Base-by-base conservation (phyloP, 768 basidiomycete genomes). In the Fomitopsis pulvina region DNA sequence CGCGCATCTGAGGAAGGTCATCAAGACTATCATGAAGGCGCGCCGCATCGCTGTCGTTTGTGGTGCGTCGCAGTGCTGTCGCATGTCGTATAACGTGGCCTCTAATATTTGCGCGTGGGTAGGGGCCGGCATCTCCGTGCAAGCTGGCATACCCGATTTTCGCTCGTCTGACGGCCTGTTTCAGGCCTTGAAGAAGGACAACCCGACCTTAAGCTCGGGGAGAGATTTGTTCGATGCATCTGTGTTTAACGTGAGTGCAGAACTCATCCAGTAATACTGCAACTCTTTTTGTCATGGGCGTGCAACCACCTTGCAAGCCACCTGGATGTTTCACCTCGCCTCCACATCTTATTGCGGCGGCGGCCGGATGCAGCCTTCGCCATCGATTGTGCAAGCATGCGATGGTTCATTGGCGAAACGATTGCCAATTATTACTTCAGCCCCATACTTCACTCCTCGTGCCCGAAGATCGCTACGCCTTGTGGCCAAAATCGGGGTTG, bases 211-310 rank as follows among this genome's bases (percentile, higher is more conserved):
- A 63, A 71, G 77, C 30, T 86, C 85, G 3, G 87, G 91, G 2
- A 92, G 84, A 64, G 92, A 94, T 61, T 71, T 95, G 2, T 95
- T 95, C 60, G 88, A 94, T 72, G 88, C 89, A 14, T 89, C 87
- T 16, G 87, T 92, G 1, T 90, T 95, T 66, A 83, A 82, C 56
- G 92, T 93, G 67, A 70, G 81, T 66, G 7, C n/a, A n/a, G n/a
- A n/a, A n/a, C n/a, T n/a, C n/a, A n/a, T n/a, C n/a, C n/a, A n/a
- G n/a, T n/a, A n/a, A n/a, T n/a, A n/a, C n/a, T n/a, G n/a, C n/a
- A n/a, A n/a, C n/a, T n/a, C n/a, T n/a, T n/a, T n/a, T n/a, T n/a
- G n/a, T n/a, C n/a, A n/a, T n/a, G n/a, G n/a, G n/a, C n/a, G n/a
- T n/a, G n/a, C n/a, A n/a, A n/a, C n/a, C n/a, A n/a, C n/a, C n/a